Base-by-base conservation (phyloP, 768 basidiomycete genomes). In the Psilocybe azurescens region DNA sequence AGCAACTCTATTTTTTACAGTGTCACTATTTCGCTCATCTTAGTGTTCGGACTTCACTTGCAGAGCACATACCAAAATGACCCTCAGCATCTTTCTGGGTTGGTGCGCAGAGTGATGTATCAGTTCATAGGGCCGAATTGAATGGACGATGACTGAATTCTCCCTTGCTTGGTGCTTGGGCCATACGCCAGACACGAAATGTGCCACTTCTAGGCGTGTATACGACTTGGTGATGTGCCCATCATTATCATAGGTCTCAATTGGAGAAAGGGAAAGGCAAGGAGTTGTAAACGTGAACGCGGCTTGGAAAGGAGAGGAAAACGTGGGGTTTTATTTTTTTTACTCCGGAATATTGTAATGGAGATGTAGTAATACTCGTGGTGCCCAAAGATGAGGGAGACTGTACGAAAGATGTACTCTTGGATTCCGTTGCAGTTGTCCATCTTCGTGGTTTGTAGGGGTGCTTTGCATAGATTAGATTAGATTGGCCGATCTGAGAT, bases 101-200 rank as follows among this genome's bases (percentile, higher is more conserved):
- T 95, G 14, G 92, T 95, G 5, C 80, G 93, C 63, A 81, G 89
- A 60, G 86, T 95, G 65, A 65, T 95, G 69, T 96, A 94, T 72
- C 94, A 96, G 70, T 93, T 95, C 63, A 87, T 96, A 70, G 94
- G 94, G 2, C 91, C 94, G 1, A 95, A 94, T 73, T 94, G 65
- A 73, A 29, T 33, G 32, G 7, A 8, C 11, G 1, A 44, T n/a
- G 41, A 16, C 16, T 18, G 18, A 33, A 28, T 16, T 33, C 24
- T 32, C 44, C 32, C 14, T 48, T 24, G 11, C 20, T 10, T 58
- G 56, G 3, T 13, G 28, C 55, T 3, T 28, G 18, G 10, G 20
- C 46, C 14, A 47, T 47, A 47, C 16, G 3, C 9, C 48, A 50
- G 18, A 24, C 20, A 30, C 48, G 24, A 50, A 50, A n/a, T n/a